Evolutionary conservation across 2,329 filamentous ascomycete species (phyloP).

Genomic region (Colletotrichum phormii): DNA sequence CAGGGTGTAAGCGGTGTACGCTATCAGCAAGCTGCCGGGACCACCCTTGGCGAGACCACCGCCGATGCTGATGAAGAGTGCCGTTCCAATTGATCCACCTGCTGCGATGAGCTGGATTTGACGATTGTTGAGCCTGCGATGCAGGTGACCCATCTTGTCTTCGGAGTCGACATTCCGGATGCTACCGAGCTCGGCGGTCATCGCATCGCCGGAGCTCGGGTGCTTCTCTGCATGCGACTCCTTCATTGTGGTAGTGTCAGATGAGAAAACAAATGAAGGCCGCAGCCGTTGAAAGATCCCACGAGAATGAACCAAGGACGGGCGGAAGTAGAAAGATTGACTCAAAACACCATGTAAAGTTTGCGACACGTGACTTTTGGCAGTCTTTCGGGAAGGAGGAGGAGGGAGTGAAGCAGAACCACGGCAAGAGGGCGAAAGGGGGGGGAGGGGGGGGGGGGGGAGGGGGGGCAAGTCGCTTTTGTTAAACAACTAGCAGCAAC

Average conservation of each 20-base stretch:
- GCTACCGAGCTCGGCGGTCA: neutral
- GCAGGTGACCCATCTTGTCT: neutral
- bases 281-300: neutral
- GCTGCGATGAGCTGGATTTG: conserved; percentile 70
- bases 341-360: neutral
- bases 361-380: neutral
- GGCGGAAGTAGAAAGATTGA: neutral
- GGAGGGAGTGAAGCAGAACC: neutral
- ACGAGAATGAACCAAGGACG: neutral
- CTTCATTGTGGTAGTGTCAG: neutral
- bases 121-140: conserved; percentile 50
- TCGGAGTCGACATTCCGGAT: neutral
- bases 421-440: neutral
- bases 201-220: neutral
- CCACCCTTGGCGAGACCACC: conserved; percentile 60
- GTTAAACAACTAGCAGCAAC: neutral
- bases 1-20: conserved; percentile 66
- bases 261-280: neutral
- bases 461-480: neutral
- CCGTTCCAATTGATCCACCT: conserved; percentile 68
- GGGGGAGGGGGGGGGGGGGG: too few relatives aligned
- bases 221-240: neutral
- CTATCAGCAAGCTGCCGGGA: conserved; percentile 65
- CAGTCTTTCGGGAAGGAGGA: neutral
- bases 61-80: conserved; percentile 72